These are phyloP conservation scores for Nicotiana knightiana DNA, from an alignment of 257 asterid species.

Conservation along the genomic window DNA sequence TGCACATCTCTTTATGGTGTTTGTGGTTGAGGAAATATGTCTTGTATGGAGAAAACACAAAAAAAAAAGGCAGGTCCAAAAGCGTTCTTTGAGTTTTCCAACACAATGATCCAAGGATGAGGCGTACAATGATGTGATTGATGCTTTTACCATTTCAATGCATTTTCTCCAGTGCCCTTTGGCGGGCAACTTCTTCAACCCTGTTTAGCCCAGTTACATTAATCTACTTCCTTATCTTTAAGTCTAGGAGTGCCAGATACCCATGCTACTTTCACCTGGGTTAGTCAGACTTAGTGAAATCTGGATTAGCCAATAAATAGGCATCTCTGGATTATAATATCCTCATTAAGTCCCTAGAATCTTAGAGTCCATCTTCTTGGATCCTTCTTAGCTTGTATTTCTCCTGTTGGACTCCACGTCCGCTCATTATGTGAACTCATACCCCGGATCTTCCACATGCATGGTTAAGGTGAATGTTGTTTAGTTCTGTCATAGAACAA, in stretches of 20 bases:
- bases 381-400: neutral
- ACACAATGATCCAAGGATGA: neutral
- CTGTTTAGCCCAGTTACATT: neutral
- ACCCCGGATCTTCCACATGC: neutral
- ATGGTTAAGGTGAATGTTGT: neutral
- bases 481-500: neutral
- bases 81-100: neutral
- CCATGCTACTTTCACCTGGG: neutral
- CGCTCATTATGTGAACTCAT: neutral
- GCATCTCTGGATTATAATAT: neutral
- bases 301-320: neutral
- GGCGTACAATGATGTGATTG: neutral
- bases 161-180: conserved; percentile 2
- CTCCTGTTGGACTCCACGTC: neutral
- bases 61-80: neutral
- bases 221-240: neutral
- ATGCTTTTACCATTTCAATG: neutral
- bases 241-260: neutral
- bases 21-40: neutral
- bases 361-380: neutral
- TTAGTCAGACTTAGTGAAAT: neutral
- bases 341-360: neutral
- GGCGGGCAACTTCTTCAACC: neutral
- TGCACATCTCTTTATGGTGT: neutral
- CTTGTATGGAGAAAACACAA: neutral